Evolutionary conservation across 495 filamentous ascomycete genomes (phyloP), one percentile per base, ranked within the genome.

Genomic region (Rhypophila decipiens): DNA sequence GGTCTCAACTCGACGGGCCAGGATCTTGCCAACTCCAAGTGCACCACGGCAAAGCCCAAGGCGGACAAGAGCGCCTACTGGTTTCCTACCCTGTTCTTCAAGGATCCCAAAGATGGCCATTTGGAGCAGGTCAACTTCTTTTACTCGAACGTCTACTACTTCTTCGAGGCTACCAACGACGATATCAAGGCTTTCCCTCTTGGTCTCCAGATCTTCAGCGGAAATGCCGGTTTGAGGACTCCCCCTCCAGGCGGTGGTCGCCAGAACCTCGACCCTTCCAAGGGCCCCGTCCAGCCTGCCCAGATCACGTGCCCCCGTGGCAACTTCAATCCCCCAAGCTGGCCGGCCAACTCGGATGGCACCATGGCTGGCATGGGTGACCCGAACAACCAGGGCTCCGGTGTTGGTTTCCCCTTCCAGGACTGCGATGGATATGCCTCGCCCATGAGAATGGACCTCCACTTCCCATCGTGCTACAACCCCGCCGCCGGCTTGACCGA

Each of bases 31-130:
- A 50, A 67, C 43, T 85, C 86, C 0, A 65, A 65, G 0, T 93
- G 88, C 66, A 83, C 81, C 41, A 82, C 82, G 9, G 81, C 85
- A 51, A 70, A 68, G 9, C 71, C 84, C 51, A 79, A 74, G 46
- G 71, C 74, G 47, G 87, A 93, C 63, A 69, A 82, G 53, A 85
- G 80, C 55, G 83, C 82, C 64, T 91, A 93, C 69, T 91, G 87
- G 88, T 75, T 82, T 39, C 84, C 87, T 2, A 63, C 64, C 31
- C 70, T 90, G 15, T 88, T 79, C 67, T 88, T 75, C 60, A 62
- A 70, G 52, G 72, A 75, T 39, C 70, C 70, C 51, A 65, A 74
- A 51, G 85, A 84, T 47, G 80, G 79, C 8, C 73, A 70, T 35
- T 85, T 93, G 58, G 77, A 81, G 52, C 71, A 68, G 38, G 88